Base-by-base conservation (phyloP, 371 early-diverging fungal species). In the Mortierella sp. region DNA sequence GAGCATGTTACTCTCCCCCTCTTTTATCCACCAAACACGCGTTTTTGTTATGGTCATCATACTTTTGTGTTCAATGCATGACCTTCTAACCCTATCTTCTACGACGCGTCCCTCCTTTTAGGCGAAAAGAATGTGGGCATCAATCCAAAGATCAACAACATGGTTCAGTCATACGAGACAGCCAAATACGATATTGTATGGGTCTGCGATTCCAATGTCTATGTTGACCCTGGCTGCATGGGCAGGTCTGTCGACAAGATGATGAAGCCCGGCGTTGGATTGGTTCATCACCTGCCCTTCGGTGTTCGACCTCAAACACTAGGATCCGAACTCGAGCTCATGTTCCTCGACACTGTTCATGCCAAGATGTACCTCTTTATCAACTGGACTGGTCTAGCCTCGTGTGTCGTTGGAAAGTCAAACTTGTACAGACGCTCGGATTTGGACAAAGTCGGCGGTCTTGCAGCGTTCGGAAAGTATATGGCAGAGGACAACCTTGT, bases 111-210 rank as follows among this genome's bases (percentile, higher is more conserved):
- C 4, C 26, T 18, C 22, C n/a, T 24, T 18, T 30, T 69, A 94
- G 96, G 93, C 54, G 94, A 93, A 63, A 77, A 83, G 63, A 77
- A 86, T 14, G 88, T 93, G 2, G 96, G 95, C 37, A 92, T 93
- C 59, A 98, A 98, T 79, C 99, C 99, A 12, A 98, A 98, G 83
- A 91, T 98, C 78, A 96, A 96, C 88, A 98, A 98, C 86, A 89
- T 98, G 89, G 77, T 96, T 14, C 87, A 90, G 68, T 93, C 95
- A 3, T 97, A 95, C 78, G 86, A 90, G 49, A 76, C 84, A 4
- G 94, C 96, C 6, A 91, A 93, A 72, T 88, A 96, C 84, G 96
- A 97, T 74, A 92, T 97, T 69, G 78, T 98, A 18, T 98, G 99
- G 99, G 92, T 97, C 57, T 87, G 94, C 28, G 99, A 98, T 75